Percentiles rank a stretch among this genome's conserved stretches.
These are phyloP conservation scores for Chrysoporthe austroafricana DNA, from an alignment of 2,329 filamentous ascomycete genomes.

Conservation along the genomic window DNA sequence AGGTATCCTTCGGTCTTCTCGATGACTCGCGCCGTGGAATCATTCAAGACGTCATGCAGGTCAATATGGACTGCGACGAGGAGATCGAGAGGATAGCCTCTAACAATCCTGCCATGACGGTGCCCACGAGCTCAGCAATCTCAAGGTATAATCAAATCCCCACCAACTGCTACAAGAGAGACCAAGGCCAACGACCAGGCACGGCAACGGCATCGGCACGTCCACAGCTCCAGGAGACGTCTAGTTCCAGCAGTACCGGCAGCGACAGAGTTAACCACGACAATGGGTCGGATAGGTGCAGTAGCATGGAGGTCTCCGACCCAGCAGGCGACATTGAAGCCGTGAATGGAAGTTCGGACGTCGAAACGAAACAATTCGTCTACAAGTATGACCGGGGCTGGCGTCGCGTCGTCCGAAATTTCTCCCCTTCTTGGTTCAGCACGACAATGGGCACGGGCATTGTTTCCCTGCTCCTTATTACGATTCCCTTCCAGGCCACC, in stretches of 20 bases:
- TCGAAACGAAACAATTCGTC: not conserved
- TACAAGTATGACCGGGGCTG: slow-evolving; percentile 35
- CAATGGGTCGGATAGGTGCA: not conserved
- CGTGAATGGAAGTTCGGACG: not conserved
- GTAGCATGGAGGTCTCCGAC: not conserved
- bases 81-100: slow-evolving; percentile 1
- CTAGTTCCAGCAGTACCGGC: not conserved
- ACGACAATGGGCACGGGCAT: slow-evolving; percentile 68
- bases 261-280: not conserved
- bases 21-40: not conserved
- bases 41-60: not conserved
- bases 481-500: slow-evolving; percentile 58
- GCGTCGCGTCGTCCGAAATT: slow-evolving; percentile 46
- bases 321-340: not conserved
- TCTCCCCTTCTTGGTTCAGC: slow-evolving; percentile 55
- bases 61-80: not conserved
- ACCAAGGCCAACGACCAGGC: not conserved
- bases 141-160: not conserved
- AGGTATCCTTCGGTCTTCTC: not conserved
- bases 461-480: slow-evolving; percentile 59
- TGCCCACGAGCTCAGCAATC: not conserved
- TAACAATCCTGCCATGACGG: slow-evolving; percentile 13
- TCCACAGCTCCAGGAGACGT: not conserved
- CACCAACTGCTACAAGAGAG: not conserved
- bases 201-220: not conserved